Evolutionary conservation across 257 asterid genomes (phyloP).

Genomic region (Lycium ferocissimum): DNA sequence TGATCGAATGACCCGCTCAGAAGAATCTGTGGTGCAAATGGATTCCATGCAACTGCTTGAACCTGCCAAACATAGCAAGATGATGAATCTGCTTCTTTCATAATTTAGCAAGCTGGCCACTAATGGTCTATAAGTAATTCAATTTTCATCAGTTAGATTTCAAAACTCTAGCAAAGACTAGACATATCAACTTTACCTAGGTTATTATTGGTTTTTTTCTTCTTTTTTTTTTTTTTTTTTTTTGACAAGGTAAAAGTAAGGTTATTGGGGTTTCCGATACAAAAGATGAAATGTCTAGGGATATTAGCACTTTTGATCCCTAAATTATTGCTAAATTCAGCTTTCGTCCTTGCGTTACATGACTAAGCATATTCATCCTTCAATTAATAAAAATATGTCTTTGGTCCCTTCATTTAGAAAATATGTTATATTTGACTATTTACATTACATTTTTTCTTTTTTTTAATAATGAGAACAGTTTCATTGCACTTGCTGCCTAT

Average conservation of each 20-base stretch:
- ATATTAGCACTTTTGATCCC: too few relatives aligned
- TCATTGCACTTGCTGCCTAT: too few relatives aligned
- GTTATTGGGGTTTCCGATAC: background rate
- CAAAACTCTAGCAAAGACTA: background rate
- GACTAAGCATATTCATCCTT: too few relatives aligned
- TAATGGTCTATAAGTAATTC: background rate
- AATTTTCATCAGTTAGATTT: background rate
- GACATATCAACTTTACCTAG: background rate
- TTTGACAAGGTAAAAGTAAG: background rate
- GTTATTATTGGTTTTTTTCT: background rate
- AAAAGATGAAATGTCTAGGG: background rate
- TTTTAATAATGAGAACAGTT: too few relatives aligned
- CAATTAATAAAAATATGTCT: too few relatives aligned
- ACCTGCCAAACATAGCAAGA: conserved; percentile 54
- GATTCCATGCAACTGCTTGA: conserved; percentile 95
- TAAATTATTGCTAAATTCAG: too few relatives aligned
- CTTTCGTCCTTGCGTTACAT: too few relatives aligned
- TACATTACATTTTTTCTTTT: too few relatives aligned
- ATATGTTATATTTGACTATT: too few relatives aligned
- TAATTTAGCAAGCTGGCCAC: background rate
- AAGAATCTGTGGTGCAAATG: conserved; percentile 71
- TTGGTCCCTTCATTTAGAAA: too few relatives aligned
- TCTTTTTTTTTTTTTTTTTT: too few relatives aligned
- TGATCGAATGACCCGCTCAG: conserved; percentile 93
- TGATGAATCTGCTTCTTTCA: background rate